phyloP scores from a whole-genome alignment of 148 eudicot genomes.

The Linanthus parryae region DNA sequence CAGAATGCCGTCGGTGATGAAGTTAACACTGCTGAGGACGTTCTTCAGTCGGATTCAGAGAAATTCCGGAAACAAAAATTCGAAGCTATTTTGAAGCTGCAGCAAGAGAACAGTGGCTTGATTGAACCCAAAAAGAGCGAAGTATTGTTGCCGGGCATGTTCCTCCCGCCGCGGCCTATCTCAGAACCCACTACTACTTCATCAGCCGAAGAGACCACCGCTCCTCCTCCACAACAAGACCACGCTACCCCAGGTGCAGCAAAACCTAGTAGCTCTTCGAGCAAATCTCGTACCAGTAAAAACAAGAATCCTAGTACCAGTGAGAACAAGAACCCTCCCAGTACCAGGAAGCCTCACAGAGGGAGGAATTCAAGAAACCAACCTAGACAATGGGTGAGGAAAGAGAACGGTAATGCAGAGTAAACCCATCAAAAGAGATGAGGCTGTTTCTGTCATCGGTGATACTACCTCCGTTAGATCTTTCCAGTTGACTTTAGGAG shows the following conservation, averaged over 20 bases:
- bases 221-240: slow-evolving; percentile 23
- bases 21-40: slow-evolving; percentile 23
- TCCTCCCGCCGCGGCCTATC: slow-evolving; percentile 37
- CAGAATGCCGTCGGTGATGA: slow-evolving; percentile 12
- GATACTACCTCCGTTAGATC: too few species aligned
- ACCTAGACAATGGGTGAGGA: slow-evolving; percentile 42
- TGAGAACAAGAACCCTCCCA: slow-evolving; percentile 20
- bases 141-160: slow-evolving; percentile 55
- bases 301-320: slow-evolving; percentile 26
- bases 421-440: too few species aligned
- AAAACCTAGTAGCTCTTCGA: too few species aligned
- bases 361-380: slow-evolving; percentile 35
- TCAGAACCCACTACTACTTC: slow-evolving; percentile 28
- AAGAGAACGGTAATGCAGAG: slow-evolving; percentile 22
- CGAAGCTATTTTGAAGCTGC: slow-evolving; percentile 54
- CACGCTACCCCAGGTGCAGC: too few species aligned
- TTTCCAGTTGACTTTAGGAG: too few species aligned
- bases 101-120: slow-evolving; percentile 69
- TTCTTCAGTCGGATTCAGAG: slow-evolving; percentile 60
- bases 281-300: slow-evolving; percentile 17
- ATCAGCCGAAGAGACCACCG: slow-evolving; percentile 15
- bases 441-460: too few species aligned
- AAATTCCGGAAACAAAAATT: slow-evolving; percentile 56
- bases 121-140: slow-evolving; percentile 63
- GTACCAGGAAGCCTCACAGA: slow-evolving; percentile 31